Percentiles rank a stretch among this genome's conserved stretches.
Conservation (phyloP, 192 early-diverging fungal genomes). For the Linnemannia hyalina region DNA sequence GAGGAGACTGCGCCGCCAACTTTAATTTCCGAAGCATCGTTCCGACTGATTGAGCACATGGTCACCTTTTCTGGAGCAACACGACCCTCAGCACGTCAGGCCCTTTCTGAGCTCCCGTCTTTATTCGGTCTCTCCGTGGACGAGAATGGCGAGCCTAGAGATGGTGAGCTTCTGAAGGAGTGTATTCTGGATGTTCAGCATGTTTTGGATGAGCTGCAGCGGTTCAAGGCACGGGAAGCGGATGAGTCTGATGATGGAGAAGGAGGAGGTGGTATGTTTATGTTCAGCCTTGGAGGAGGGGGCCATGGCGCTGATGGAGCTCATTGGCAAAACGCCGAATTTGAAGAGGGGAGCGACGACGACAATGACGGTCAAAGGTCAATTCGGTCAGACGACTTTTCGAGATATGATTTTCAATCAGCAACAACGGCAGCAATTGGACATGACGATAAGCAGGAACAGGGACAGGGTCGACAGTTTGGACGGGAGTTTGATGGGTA, state of each 20-base stretch:
- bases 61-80: constrained; percentile 25
- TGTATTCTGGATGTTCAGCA: constrained; percentile 13
- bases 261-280: neutral
- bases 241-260: constrained; percentile 18
- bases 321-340: neutral
- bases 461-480: neutral
- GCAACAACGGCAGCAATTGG: neutral
- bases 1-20: constrained; percentile 10
- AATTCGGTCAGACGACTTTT: constrained; percentile 30
- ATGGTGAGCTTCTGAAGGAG: neutral
- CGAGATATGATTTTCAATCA: neutral
- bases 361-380: constrained; percentile 8
- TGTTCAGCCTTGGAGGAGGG: neutral
- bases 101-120: constrained; percentile 1
- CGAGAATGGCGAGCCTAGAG: neutral
- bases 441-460: neutral
- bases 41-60: constrained; percentile 37
- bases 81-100: constrained; percentile 25
- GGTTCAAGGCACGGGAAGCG: neutral
- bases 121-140: neutral
- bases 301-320: neutral
- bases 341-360: neutral
- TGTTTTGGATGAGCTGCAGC: constrained; percentile 12
- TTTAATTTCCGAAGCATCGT: constrained; percentile 14
- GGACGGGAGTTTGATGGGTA: neutral